Conservation (phyloP, 164 flowering plant genomes). For the Cinnamomum micranthum region DNA sequence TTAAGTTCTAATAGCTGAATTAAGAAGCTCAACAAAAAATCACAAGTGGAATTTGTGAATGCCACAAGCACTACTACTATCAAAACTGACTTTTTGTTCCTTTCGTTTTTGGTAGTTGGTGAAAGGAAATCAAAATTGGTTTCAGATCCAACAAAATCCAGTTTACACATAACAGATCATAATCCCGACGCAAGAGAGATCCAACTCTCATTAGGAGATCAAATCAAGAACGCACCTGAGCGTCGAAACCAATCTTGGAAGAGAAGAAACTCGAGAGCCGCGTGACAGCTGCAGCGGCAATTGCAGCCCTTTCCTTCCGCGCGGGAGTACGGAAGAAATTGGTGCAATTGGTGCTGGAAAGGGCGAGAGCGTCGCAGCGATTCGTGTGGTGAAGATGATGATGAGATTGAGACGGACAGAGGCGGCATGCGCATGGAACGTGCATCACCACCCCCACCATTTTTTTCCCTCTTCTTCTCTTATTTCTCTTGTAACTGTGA, state of each 20-base stretch:
- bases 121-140: too few relatives aligned
- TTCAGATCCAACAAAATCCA: too few relatives aligned
- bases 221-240: conserved; percentile 4
- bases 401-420: neutral
- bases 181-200: too few relatives aligned
- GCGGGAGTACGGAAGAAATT: neutral
- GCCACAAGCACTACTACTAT: too few relatives aligned
- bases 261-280: conserved; percentile 7
- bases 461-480: neutral
- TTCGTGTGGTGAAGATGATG: neutral
- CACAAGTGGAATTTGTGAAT: too few relatives aligned
- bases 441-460: neutral
- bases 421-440: neutral
- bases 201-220: neutral
- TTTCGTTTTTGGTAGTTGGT: too few relatives aligned
- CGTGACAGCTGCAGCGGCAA: neutral
- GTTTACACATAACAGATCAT: too few relatives aligned
- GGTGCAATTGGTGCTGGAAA: too few relatives aligned
- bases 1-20: too few relatives aligned
- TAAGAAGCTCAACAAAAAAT: too few relatives aligned
- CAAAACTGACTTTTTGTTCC: too few relatives aligned
- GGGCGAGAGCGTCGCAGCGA: neutral
- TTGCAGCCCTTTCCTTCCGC: neutral
- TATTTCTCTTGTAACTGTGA: neutral
- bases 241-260: conserved; percentile 8